A percentile compares a stretch with the other conserved stretches of the same genome.
Conservation (phyloP, 2,329 filamentous ascomycete species). For the Neonectria coccinea region DNA sequence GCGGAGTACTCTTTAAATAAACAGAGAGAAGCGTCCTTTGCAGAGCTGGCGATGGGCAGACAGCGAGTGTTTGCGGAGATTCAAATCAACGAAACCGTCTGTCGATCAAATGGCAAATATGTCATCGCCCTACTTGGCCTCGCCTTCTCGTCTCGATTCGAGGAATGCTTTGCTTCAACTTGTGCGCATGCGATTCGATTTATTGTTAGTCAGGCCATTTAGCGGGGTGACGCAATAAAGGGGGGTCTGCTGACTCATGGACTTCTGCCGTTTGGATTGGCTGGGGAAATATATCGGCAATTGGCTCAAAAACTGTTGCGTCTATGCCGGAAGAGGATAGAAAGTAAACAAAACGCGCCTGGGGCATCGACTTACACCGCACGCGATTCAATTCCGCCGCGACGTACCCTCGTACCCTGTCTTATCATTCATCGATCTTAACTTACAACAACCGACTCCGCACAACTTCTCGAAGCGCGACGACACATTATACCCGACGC, state of each 20-base stretch:
- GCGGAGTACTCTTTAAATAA: constrained; percentile 12
- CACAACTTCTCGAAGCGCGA: constrained; percentile 22
- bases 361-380: constrained; percentile 33
- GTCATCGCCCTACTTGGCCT: constrained; percentile 36
- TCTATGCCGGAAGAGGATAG: constrained; percentile 51
- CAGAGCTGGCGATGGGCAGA: not conserved
- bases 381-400: constrained; percentile 38
- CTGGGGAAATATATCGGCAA: constrained; percentile 7
- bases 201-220: constrained; percentile 28
- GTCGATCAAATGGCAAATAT: constrained; percentile 38
- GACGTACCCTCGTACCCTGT: constrained; percentile 29
- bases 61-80: not conserved
- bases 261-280: constrained; percentile 18
- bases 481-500: constrained; percentile 10
- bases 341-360: constrained; percentile 59
- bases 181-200: constrained; percentile 10
- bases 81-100: constrained; percentile 10
- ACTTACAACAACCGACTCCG: constrained; percentile 38
- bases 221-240: constrained; percentile 35
- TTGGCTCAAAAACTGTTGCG: constrained; percentile 34
- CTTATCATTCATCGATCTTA: constrained; percentile 36
- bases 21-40: not conserved
- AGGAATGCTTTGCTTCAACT: constrained; percentile 24
- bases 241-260: constrained; percentile 26
- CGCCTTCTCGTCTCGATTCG: constrained; percentile 16